These are phyloP conservation scores for Saraca asoca DNA, from an alignment of 331 rosid species.

Conservation along the genomic window DNA sequence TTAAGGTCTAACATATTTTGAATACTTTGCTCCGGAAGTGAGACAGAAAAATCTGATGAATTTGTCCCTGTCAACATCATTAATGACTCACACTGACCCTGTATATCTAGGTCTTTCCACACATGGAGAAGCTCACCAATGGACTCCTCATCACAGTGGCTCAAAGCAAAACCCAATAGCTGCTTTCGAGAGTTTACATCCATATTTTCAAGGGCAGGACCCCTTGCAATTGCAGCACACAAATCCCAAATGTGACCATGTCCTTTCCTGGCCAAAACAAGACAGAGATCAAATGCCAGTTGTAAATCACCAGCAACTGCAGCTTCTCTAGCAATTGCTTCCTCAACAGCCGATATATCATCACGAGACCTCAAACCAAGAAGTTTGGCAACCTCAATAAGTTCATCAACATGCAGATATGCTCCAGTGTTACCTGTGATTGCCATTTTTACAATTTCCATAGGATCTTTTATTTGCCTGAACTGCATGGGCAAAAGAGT, in stretches of 20 bases:
- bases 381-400: conserved; percentile 87
- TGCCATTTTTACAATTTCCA: conserved; percentile 91
- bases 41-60: conserved; percentile 54
- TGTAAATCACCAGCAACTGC: conserved; percentile 99
- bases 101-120: conserved; percentile 98
- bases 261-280: conserved; percentile 82
- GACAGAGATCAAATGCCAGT: conserved; percentile 95
- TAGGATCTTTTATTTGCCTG: conserved; percentile 88
- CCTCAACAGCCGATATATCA: conserved; percentile 84
- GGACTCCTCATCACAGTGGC: conserved; percentile 94
- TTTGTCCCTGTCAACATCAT: conserved; percentile 55
- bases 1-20: conserved; percentile 52
- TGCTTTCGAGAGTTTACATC: conserved; percentile 84
- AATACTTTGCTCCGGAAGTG: conserved; percentile 47
- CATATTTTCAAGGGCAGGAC: conserved; percentile 96
- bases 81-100: conserved; percentile 81
- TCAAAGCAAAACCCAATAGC: conserved; percentile 86
- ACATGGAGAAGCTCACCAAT: conserved; percentile 86
- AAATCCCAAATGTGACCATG: conserved; percentile 95
- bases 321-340: conserved; percentile 99
- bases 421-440: conserved; percentile 86
- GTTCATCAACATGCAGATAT: conserved; percentile 92
- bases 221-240: conserved; percentile 98
- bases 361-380: conserved; percentile 81
- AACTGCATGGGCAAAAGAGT: conserved; percentile 92